Evolutionary conservation across 2,329 filamentous ascomycete genomes (phyloP).

Genomic region (Sporothrix schenckii): DNA sequence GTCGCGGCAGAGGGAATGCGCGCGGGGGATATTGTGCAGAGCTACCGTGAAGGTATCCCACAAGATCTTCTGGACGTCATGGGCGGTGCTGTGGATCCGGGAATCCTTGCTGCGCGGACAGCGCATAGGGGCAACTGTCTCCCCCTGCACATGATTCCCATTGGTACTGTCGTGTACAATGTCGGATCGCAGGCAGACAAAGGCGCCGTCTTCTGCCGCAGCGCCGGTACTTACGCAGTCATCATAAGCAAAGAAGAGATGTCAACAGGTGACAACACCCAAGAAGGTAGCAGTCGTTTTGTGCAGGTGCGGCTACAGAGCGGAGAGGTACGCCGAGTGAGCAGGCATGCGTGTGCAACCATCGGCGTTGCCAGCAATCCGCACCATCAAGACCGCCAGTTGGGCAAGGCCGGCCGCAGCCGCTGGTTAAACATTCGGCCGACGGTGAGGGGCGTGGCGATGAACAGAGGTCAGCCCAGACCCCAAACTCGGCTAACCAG

Average conservation of each 20-base stretch:
- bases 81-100: constrained; percentile 90
- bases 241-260: constrained; percentile 84
- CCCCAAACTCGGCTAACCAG: constrained; percentile 29
- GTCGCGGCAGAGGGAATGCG: constrained; percentile 93
- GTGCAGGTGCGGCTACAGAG: constrained; percentile 87
- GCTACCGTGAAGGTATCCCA: constrained; percentile 87
- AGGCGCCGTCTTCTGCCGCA: constrained; percentile 87
- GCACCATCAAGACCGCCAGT: constrained; percentile 83
- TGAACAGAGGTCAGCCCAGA: constrained; percentile 81
- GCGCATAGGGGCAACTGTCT: constrained; percentile 93
- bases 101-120: constrained; percentile 93
- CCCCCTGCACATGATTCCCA: constrained; percentile 91
- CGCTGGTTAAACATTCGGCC: constrained; percentile 93
- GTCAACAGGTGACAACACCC: constrained; percentile 61
- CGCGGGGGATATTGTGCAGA: constrained; percentile 88
- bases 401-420: constrained; percentile 93
- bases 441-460: constrained; percentile 94
- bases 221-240: constrained; percentile 88
- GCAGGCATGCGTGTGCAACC: constrained; percentile 90
- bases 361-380: constrained; percentile 93
- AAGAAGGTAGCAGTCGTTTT: constrained; percentile 70
- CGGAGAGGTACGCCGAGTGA: constrained; percentile 86
- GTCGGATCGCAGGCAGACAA: constrained; percentile 75
- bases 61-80: constrained; percentile 84
- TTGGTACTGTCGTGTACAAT: constrained; percentile 91